Evolutionary conservation across 2,329 filamentous ascomycete species (phyloP).

Genomic region (Dothiorella sarmentorum): DNA sequence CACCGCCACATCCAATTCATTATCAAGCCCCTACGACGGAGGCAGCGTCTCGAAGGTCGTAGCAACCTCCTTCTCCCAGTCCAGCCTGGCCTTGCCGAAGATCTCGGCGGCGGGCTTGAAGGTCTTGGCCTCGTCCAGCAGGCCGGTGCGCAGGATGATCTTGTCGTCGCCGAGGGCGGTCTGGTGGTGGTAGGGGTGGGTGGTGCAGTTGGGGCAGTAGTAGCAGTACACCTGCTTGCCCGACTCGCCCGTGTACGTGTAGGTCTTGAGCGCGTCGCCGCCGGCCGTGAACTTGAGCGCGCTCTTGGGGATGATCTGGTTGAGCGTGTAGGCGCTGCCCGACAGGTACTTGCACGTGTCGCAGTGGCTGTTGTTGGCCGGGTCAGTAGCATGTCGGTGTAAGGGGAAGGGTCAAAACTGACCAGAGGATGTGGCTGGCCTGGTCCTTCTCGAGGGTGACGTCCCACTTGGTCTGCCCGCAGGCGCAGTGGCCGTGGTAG

Average conservation of each 20-base stretch:
- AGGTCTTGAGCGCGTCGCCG: conserved; percentile 44
- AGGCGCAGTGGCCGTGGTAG: conserved; percentile 54
- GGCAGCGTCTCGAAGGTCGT: conserved; percentile 44
- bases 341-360: conserved; percentile 55
- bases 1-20: not conserved
- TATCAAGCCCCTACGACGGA: conserved; percentile 29
- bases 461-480: conserved; percentile 52
- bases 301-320: conserved; percentile 51
- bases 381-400: not conserved
- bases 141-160: conserved; percentile 51
- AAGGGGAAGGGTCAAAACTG: not conserved
- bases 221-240: conserved; percentile 56
- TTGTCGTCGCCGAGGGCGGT: conserved; percentile 49
- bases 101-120: conserved; percentile 54
- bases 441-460: conserved; percentile 47
- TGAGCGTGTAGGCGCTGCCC: conserved; percentile 52
- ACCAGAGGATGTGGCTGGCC: conserved; percentile 45
- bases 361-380: conserved; percentile 50
- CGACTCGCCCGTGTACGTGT: conserved; percentile 56
- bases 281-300: conserved; percentile 53
- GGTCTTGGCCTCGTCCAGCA: conserved; percentile 45
- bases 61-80: conserved; percentile 53
- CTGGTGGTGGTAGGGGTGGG: conserved; percentile 56
- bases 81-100: conserved; percentile 50
- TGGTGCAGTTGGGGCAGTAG: conserved; percentile 56